These are phyloP conservation scores for Aspergillus fischeri DNA, from an alignment of 2,329 filamentous ascomycete species.

Conservation along the genomic window DNA sequence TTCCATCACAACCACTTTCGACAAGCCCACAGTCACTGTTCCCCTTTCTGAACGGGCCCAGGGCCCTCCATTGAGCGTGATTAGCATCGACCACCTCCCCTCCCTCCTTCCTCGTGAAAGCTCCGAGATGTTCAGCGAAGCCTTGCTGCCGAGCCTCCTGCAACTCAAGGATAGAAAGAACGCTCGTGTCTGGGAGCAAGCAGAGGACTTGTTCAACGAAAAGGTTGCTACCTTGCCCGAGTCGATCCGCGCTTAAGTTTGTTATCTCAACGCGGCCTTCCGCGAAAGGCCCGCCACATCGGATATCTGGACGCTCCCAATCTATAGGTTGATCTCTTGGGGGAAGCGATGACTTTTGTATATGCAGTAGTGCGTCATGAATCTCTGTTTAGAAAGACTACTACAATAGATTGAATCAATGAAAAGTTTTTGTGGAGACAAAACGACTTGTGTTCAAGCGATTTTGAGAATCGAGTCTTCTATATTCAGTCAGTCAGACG, in stretches of 20 bases:
- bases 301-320: background rate
- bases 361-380: background rate
- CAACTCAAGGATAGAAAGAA: conserved; percentile 71
- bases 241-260: conserved; percentile 16
- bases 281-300: background rate
- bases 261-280: background rate
- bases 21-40: conserved; percentile 78
- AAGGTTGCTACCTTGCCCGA: conserved; percentile 69
- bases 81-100: conserved; percentile 83
- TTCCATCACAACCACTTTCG: conserved; percentile 78
- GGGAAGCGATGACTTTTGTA: background rate
- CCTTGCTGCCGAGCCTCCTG: conserved; percentile 72
- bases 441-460: background rate
- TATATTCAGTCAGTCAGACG: background rate
- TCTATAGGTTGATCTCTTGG: background rate
- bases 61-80: conserved; percentile 66
- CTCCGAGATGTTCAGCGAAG: conserved; percentile 76
- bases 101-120: conserved; percentile 81
- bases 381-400: background rate
- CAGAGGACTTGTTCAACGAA: conserved; percentile 77
- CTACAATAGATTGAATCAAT: background rate
- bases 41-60: conserved; percentile 48
- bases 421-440: background rate
- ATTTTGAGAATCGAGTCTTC: background rate
- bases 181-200: conserved; percentile 73